phyloP scores from a whole-genome alignment of 164 flowering plant species.

The Sedum album region DNA sequence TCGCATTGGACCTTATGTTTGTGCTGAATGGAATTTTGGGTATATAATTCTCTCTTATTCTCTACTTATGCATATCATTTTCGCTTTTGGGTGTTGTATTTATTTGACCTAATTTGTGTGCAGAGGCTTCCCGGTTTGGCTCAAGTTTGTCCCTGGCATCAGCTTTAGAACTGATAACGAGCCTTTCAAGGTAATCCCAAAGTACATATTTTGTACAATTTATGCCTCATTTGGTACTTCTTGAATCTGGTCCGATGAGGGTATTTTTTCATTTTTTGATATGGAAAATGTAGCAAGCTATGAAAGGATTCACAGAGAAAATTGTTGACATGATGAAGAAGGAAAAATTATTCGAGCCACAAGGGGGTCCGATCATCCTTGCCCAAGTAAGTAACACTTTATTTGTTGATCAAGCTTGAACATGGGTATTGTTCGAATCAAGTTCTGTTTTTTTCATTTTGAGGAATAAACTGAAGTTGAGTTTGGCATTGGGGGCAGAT shows the following conservation, averaged over 20 bases:
- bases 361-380: conserved; percentile 85
- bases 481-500: conserved; percentile 17
- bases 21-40: conserved; percentile 7
- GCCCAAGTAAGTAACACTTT: conserved; percentile 55
- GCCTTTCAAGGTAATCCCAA: conserved; percentile 44
- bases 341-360: conserved; percentile 60
- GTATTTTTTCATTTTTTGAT: conserved; percentile 4
- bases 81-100: background rate
- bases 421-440: background rate
- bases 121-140: conserved; percentile 46
- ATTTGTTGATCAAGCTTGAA: too few species aligned
- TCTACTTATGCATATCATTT: background rate
- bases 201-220: too few species aligned
- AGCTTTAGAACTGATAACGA: conserved; percentile 41
- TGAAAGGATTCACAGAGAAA: conserved; percentile 71
- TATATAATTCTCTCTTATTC: background rate
- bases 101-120: background rate
- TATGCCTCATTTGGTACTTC: too few species aligned
- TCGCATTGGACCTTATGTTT: conserved; percentile 4
- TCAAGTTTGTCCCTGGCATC: conserved; percentile 40
- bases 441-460: background rate
- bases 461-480: background rate
- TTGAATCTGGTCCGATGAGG: background rate
- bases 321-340: conserved; percentile 68
- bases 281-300: conserved; percentile 52